Evolutionary conservation across 768 basidiomycete species (phyloP), one percentile per base, ranked within the genome.

Genomic region (Obba rivulosa): DNA sequence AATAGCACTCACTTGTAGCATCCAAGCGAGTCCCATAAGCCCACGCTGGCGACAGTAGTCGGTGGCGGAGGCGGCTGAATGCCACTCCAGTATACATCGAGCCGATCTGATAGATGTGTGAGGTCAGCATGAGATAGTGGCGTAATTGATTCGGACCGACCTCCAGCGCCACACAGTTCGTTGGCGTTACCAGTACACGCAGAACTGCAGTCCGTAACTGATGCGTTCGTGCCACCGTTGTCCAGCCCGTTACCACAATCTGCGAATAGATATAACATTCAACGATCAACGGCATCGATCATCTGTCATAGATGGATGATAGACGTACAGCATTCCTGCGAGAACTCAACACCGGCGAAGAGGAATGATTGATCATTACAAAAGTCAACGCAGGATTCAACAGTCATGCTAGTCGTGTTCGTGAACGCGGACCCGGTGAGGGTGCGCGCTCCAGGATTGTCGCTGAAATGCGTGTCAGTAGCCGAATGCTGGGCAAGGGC

Each of bases 281-380:
- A n/a, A n/a, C n/a, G 25, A 35, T 50, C 16, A n/a, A 20, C 4
- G 39, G 21, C 11, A 3, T 14, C 34, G 8, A 22, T 3, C 10
- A 45, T 8, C 24, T 9, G 25, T 31, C 11, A 21, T 21, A 43
- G 38, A 17, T n/a, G 4, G 39, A 34, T n/a, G 31, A n/a, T 11
- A 43, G 21, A 58, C 76, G 50, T 62, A 83, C 82, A 83, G 66
- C 81, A 85, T 63, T 84, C 77, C 50, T 75, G 69, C 18, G 72
- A 76, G 53, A 73, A 88, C 64, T 89, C 87, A 16, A 80, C 73
- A 13, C 88, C 88, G 16, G 87, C 85, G 54, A 77, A 87, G 49
- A 82, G 64, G 59, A 71, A 86, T 8, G 63, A 55, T 46, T 70
- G 63, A n/a, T 65, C 43, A 28, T 71, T 66, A 59, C 77, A 79